Evolutionary conservation across 2,329 filamentous ascomycete genomes (phyloP), one percentile per base, ranked within the genome.

Genomic region (Ophiostoma australiae): DNA sequence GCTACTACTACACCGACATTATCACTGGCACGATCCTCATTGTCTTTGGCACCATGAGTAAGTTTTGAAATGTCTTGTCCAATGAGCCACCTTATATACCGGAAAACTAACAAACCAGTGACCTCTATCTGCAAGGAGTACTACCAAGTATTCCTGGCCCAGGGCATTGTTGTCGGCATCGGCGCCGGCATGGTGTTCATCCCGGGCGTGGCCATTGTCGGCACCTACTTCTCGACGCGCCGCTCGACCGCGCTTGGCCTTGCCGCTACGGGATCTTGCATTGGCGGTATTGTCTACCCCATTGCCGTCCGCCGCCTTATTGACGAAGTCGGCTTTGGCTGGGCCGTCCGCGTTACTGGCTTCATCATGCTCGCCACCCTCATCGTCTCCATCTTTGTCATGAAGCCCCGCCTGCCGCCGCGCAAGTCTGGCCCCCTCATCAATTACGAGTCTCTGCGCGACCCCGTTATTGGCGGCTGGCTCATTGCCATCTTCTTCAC

Each of bases 131-230:
- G 76, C 48, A 77, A 75, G 0, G 74, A 76, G 31, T 85, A 84
- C 75, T 85, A 82, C 81, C 82, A 85, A 61, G 72, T 86, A 0
- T 80, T 86, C 33, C 79, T 86, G 0, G 79, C 82, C 0, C 87
- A 90, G 73, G 87, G 86, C 0, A 72, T 89, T 0, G 86, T 85
- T 63, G 82, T 85, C 31, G 87, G 87, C 0, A 77, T 89, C 1
- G 87, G 87, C 1, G 80, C 81, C 75, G 83, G 87, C 1, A 77
- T 88, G 70, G 79, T 87, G 74, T 86, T 87, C 78, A 81, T 83
- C 67, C 83, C 87, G 33, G 83, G 82, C 23, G 75, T 86, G 39
- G 82, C 84, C 33, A 78, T 88, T 37, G 80, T 87, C 17, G 81
- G 85, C n/a, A 89, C 87, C 0, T 90, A 89, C 65, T 72, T 72